Percentiles rank a stretch among this genome's conserved stretches.
Evolutionary conservation across 2,329 filamentous ascomycete genomes (phyloP).

Genomic region (Pseudopyricularia cyperi): DNA sequence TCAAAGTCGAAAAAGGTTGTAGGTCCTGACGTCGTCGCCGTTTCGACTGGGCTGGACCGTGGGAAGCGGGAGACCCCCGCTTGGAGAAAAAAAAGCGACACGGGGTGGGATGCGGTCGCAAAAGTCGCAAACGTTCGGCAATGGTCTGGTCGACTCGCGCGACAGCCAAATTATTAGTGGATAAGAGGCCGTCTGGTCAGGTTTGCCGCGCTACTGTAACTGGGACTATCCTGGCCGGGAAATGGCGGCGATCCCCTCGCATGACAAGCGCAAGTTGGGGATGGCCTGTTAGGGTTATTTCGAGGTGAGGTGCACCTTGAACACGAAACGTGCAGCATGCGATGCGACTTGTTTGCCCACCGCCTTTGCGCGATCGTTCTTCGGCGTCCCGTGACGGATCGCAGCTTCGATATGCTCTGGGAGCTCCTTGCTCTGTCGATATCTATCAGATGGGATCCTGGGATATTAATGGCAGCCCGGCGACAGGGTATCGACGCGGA

Average conservation of each 20-base stretch:
- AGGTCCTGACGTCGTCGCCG: not conserved
- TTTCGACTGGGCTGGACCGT: not conserved
- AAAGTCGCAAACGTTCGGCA: not conserved
- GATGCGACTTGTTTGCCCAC: slow-evolving; percentile 1
- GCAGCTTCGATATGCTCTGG: not conserved
- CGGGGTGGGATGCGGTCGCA: not conserved
- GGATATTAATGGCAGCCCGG: not conserved
- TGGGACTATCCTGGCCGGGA: slow-evolving; percentile 4
- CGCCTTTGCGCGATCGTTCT: not conserved
- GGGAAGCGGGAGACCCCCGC: not conserved
- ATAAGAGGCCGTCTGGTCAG: not conserved
- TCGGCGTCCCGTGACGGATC: not conserved
- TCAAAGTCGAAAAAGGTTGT: not conserved
- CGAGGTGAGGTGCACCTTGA: not conserved
- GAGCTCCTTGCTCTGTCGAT: not conserved
- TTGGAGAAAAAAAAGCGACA: not conserved
- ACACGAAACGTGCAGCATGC: not conserved
- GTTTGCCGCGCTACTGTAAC: slow-evolving; percentile 1
- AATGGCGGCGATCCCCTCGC: not conserved
- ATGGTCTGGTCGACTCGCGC: slow-evolving; percentile 1
- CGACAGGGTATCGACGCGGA: not conserved
- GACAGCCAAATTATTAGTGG: slow-evolving; percentile 2
- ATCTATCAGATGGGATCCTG: not conserved
- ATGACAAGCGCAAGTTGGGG: slow-evolving; percentile 3
- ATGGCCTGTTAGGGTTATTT: slow-evolving; percentile 1